phyloP scores from a whole-genome alignment of 345 rosid genomes.

The Cochlearia excelsa region DNA sequence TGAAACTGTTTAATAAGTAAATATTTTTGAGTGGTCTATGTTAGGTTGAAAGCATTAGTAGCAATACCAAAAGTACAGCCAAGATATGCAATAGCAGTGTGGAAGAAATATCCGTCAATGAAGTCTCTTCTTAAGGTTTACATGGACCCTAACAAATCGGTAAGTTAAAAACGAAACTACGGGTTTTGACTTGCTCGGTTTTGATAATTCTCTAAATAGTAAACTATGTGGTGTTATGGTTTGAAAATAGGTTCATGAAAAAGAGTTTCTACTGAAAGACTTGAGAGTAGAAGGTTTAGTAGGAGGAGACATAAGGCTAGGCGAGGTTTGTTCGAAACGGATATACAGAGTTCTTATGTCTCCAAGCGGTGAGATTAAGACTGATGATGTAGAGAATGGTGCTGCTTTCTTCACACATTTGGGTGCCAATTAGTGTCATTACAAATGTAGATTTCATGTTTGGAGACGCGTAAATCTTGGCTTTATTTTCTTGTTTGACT shows the following conservation, averaged over 20 bases:
- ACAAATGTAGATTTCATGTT: too few species aligned
- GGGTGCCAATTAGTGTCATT: too few species aligned
- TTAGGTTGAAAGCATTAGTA: constrained; percentile 87
- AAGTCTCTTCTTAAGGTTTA: constrained; percentile 78
- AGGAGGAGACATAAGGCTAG: constrained; percentile 68
- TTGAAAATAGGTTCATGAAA: constrained; percentile 67
- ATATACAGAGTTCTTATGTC: constrained; percentile 87
- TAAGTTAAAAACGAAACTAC: constrained; percentile 36
- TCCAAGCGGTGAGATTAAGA: constrained; percentile 57
- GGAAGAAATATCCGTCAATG: constrained; percentile 94
- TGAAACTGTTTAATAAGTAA: background rate
- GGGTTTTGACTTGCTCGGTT: background rate
- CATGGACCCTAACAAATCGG: constrained; percentile 76
- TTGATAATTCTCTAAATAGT: background rate
- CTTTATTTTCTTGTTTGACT: background rate
- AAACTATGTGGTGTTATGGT: background rate
- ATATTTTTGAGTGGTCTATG: background rate
- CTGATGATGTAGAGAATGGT: constrained; percentile 86
- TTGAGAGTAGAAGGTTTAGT: constrained; percentile 65
- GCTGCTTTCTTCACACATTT: constrained; percentile 47
- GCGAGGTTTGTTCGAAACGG: constrained; percentile 83
- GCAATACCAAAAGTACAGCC: constrained; percentile 98
- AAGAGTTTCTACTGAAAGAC: constrained; percentile 80
- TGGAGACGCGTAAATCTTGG: background rate
- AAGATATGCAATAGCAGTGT: constrained; percentile 74